Evolutionary conservation across 192 early-diverging fungal genomes (phyloP).

Genomic region (Coemansia sp.): DNA sequence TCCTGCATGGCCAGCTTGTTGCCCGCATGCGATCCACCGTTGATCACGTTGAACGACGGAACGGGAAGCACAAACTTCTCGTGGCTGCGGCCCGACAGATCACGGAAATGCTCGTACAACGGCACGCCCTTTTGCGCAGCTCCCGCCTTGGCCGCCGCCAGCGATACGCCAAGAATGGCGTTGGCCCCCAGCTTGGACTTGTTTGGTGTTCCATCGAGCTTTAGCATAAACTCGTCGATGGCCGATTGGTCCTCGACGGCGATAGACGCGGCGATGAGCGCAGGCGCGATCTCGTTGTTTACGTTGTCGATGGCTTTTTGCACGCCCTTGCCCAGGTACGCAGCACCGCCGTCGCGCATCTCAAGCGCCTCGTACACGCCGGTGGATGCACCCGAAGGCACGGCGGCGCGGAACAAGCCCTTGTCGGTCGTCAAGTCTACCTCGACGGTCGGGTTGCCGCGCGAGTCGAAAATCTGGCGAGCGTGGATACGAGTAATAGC

Average conservation of each 20-base stretch:
- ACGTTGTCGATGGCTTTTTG: constrained; percentile 87
- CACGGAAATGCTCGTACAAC: constrained; percentile 92
- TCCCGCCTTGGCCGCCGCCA: constrained; percentile 93
- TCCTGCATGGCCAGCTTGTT: constrained; percentile 99
- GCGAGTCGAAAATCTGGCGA: constrained; percentile 98
- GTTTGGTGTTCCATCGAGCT: constrained; percentile 94
- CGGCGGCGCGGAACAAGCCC: constrained; percentile 94
- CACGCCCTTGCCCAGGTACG: constrained; percentile 95
- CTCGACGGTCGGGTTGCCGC: constrained; percentile 98
- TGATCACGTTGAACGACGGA: constrained; percentile 98
- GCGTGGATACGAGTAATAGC: constrained; percentile 74
- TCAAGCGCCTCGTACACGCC: constrained; percentile 99
- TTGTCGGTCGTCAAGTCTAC: constrained; percentile 93
- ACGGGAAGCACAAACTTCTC: constrained; percentile 92
- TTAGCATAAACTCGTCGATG: constrained; percentile 87
- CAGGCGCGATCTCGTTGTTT: constrained; percentile 84
- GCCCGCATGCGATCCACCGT: constrained; percentile 98
- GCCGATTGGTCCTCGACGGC: constrained; percentile 83
- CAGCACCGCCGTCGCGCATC: constrained; percentile 87
- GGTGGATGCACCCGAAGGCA: constrained; percentile 97
- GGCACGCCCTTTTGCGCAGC: constrained; percentile 92
- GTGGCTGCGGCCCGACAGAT: constrained; percentile 74
- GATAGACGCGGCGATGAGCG: constrained; percentile 74
- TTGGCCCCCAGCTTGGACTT: constrained; percentile 96
- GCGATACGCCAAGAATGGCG: constrained; percentile 97